A percentile compares a stretch with the other conserved stretches of the same genome.
Evolutionary conservation across 2,329 filamentous ascomycete species (phyloP).

Genomic region (Phyllosticta paracitricarpa): DNA sequence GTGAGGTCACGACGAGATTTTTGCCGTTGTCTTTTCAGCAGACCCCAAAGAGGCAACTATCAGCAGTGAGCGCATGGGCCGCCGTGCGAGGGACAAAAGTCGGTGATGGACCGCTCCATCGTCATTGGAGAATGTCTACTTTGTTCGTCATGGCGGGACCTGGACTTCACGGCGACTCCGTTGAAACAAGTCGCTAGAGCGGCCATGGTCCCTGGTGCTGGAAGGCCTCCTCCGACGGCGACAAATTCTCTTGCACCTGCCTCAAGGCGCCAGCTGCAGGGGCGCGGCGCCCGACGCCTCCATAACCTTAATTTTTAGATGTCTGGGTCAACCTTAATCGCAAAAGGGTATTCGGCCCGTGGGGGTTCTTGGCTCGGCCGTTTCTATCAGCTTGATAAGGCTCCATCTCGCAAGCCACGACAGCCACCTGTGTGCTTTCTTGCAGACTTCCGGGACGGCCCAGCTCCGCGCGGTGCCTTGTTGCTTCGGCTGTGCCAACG

Average conservation of each 20-base stretch:
- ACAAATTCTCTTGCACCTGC: not conserved
- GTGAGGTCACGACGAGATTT: not conserved
- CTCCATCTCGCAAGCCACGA: not conserved
- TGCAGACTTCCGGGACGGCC: not conserved
- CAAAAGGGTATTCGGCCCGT: not conserved
- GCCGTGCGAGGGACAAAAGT: not conserved
- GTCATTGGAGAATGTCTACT: not conserved
- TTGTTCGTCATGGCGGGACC: not conserved
- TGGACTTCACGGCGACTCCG: not conserved
- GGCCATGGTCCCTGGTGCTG: not conserved
- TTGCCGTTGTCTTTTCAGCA: not conserved
- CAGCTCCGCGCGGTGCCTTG: not conserved
- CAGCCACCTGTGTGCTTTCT: not conserved
- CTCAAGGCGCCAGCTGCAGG: not conserved
- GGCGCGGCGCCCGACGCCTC: not conserved
- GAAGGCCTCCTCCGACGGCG: not conserved
- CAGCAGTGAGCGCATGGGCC: not conserved
- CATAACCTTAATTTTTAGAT: not conserved
- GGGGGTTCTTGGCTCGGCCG: not conserved
- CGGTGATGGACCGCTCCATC: not conserved
- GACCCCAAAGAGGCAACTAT: not conserved
- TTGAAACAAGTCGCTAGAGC: not conserved
- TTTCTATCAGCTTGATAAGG: not conserved
- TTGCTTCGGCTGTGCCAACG: not conserved
- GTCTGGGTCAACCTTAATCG: not conserved